Evolutionary conservation across 441 rosid genomes (phyloP), one percentile per base, ranked within the genome.

Genomic region (Populus trichocarpa): DNA sequence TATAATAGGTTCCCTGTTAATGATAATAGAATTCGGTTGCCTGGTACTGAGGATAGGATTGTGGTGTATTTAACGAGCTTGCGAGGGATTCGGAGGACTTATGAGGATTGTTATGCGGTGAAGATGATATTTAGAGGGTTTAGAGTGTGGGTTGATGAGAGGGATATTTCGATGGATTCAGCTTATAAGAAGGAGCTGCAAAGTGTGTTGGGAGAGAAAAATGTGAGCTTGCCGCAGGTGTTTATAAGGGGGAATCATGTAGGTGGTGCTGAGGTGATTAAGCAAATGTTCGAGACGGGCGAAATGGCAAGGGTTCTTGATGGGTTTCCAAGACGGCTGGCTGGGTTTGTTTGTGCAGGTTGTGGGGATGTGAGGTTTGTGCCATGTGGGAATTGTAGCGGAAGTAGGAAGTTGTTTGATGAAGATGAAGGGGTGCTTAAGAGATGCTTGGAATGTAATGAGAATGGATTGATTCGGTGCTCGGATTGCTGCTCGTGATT

Each of bases 401-500:
- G 99, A 71, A 95, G 99, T 79, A 86, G 93, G 87, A 95, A 93
- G 79, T 75, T 95, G 77, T 95, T 87, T 35, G 98, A 95, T 79
- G 98, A 95, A 70, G 98, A 93, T 13, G 98, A 95, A 72, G 96
- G 77, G n/a, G 77, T 84, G 66, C 84, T 79, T 46, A 92, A 91
- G 80, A 86, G 95, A 77, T 95, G 99, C 78, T 82, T 83, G 42
- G 90, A 83, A 28, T 95, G 99, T 82, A 95, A 95, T 35, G 99
- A 95, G 84, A 95, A 95, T 70, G 99, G 99, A 18, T 86, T 95
- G 87, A 84, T 90, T 71, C 96, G 95, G 5, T 93, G 99, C 87
- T 87, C 91, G 0, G 89, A 88, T 81, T 95, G 99, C 83, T 88
- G 90, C 69, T 87, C 83, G 20, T 92, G 86, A 92, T 70, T 32